Percentiles rank a stretch among this genome's conserved stretches.
phyloP scores from a whole-genome alignment of 345 rosid genomes.

The Corchorus capsularis region DNA sequence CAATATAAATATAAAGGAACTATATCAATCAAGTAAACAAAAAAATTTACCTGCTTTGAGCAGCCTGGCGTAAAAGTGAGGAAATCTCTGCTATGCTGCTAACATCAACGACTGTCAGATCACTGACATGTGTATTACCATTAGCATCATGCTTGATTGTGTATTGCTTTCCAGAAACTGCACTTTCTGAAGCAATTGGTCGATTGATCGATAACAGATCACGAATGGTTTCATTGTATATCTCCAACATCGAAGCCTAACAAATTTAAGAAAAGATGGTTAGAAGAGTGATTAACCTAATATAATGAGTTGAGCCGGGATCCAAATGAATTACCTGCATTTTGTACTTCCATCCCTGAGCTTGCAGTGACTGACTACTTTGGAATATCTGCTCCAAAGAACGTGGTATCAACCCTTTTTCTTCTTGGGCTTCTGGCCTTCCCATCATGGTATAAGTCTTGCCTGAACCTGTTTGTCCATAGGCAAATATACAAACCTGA shows the following conservation, averaged over 20 bases:
- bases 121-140: constrained; percentile 83
- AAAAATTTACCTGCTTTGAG: constrained; percentile 74
- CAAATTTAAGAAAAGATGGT: constrained; percentile 4
- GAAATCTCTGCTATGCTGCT: constrained; percentile 72
- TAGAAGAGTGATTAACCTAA: background rate
- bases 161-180: constrained; percentile 69
- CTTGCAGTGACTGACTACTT: constrained; percentile 63
- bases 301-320: background rate
- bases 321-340: constrained; percentile 64
- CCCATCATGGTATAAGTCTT: constrained; percentile 99
- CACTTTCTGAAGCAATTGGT: constrained; percentile 46
- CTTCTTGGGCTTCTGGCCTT: constrained; percentile 63
- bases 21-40: no score
- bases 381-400: constrained; percentile 88
- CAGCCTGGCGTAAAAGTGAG: constrained; percentile 76
- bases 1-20: no score
- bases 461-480: constrained; percentile 98
- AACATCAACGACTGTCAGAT: constrained; percentile 82
- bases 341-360: constrained; percentile 95
- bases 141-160: constrained; percentile 79
- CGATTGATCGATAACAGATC: constrained; percentile 66
- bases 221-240: constrained; percentile 87
- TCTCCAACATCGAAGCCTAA: constrained; percentile 95
- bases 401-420: constrained; percentile 90
- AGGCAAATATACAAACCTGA: constrained; percentile 98